These are phyloP conservation scores for Pelargonium nanum DNA, from an alignment of 345 rosid species.

Conservation along the genomic window DNA sequence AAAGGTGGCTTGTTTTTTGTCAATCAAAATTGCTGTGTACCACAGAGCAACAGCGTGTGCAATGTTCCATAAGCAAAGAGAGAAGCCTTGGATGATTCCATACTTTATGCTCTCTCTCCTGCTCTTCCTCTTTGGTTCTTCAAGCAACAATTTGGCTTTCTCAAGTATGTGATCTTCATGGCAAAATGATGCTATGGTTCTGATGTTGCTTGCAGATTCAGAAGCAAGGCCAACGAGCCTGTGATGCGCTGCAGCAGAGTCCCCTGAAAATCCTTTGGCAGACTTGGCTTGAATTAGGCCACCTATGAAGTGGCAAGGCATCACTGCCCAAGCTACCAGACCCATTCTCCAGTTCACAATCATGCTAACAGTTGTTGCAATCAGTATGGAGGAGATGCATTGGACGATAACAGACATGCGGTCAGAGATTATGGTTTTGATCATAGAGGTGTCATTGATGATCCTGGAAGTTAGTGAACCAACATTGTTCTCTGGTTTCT, in stretches of 20 bases:
- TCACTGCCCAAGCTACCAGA: slow-evolving; percentile 67
- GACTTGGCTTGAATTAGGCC: slow-evolving; percentile 59
- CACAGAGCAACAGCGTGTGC: slow-evolving; percentile 64
- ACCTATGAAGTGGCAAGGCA: slow-evolving; percentile 76
- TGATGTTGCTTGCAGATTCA: slow-evolving; percentile 44
- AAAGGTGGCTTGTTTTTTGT: slow-evolving; percentile 30
- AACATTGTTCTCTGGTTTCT: slow-evolving; percentile 40
- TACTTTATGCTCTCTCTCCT: slow-evolving; percentile 37
- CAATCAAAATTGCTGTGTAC: slow-evolving; percentile 41
- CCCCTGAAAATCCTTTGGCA: slow-evolving; percentile 54
- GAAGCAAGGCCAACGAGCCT: slow-evolving; percentile 41
- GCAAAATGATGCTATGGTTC: slow-evolving; percentile 57
- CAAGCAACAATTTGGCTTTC: slow-evolving; percentile 28
- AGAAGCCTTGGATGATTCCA: slow-evolving; percentile 52
- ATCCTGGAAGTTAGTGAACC: slow-evolving; percentile 39
- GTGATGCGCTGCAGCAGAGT: slow-evolving; percentile 36
- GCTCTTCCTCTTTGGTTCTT: slow-evolving; percentile 27
- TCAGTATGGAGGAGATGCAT: slow-evolving; percentile 53
- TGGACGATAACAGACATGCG: slow-evolving; percentile 60
- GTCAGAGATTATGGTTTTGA: slow-evolving; percentile 54
- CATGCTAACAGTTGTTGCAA: slow-evolving; percentile 51
- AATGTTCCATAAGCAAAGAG: slow-evolving; percentile 59
- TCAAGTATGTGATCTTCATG: slow-evolving; percentile 41
- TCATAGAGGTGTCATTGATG: slow-evolving; percentile 46
- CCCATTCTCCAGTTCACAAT: slow-evolving; percentile 51